These are phyloP conservation scores for Eleusine indica DNA, from an alignment of 176 grass and related monocot genomes.

Conservation along the genomic window DNA sequence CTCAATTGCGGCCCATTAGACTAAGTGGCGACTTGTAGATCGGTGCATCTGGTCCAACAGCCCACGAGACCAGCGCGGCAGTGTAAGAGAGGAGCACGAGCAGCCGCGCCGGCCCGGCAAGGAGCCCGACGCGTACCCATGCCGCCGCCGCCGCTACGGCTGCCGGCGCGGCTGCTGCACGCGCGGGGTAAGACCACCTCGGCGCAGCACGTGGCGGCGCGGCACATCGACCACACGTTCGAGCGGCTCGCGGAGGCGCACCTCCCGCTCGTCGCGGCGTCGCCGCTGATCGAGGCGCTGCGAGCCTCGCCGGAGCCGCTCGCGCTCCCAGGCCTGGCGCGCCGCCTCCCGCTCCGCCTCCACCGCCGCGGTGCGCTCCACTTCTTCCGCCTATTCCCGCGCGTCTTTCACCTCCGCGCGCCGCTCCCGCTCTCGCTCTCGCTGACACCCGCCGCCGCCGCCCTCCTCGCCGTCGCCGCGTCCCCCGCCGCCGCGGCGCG, in stretches of 20 bases:
- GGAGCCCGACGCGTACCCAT: background rate
- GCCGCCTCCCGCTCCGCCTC: conserved; percentile 62
- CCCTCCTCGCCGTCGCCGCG: conserved; percentile 45
- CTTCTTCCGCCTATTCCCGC: conserved; percentile 76
- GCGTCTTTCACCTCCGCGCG: conserved; percentile 55
- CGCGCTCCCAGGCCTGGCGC: conserved; percentile 48
- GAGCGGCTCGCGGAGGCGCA: conserved; percentile 67
- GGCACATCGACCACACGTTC: conserved; percentile 68
- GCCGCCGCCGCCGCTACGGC: conserved; percentile 10
- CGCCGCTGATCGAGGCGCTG: conserved; percentile 71
- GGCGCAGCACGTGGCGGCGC: conserved; percentile 65
- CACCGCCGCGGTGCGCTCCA: conserved; percentile 61
- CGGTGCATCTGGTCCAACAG: background rate
- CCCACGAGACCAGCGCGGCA: background rate
- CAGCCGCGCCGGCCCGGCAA: too few relatives aligned
- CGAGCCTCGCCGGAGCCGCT: conserved; percentile 52
- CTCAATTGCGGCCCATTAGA: too few relatives aligned
- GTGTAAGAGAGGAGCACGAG: background rate
- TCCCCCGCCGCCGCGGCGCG: conserved; percentile 34
- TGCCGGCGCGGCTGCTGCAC: conserved; percentile 46
- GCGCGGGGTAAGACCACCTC: conserved; percentile 62
- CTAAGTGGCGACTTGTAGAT: too few relatives aligned
- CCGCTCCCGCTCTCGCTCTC: conserved; percentile 53
- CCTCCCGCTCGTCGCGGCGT: conserved; percentile 64
- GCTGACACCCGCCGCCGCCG: conserved; percentile 51